phyloP scores from a whole-genome alignment of 345 rosid species.

The Barbarea vulgaris region DNA sequence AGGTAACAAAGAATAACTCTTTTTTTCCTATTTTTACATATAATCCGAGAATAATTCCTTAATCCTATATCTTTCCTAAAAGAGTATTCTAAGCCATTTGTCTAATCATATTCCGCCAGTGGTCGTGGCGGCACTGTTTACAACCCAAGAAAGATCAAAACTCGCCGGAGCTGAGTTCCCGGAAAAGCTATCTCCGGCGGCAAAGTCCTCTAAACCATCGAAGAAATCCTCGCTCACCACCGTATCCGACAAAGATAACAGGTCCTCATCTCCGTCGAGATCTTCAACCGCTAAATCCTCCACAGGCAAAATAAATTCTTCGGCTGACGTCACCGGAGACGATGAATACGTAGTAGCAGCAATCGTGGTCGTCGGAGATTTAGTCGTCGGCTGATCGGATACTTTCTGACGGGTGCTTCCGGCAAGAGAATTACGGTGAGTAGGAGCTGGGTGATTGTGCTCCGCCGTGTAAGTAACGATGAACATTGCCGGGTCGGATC shows the following conservation, averaged over 20 bases:
- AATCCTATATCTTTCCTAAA: slow-evolving; percentile 32
- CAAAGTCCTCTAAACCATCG: slow-evolving; percentile 70
- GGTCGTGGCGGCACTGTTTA: slow-evolving; percentile 47
- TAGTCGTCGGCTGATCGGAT: slow-evolving; percentile 38
- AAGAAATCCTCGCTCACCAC: slow-evolving; percentile 83
- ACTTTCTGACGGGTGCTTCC: slow-evolving; percentile 89
- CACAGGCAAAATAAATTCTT: slow-evolving; percentile 35
- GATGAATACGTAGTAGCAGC: slow-evolving; percentile 48
- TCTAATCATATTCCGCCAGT: slow-evolving; percentile 51
- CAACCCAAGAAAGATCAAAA: slow-evolving; percentile 59
- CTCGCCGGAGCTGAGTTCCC: slow-evolving; percentile 56
- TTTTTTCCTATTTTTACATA: slow-evolving; percentile 33
- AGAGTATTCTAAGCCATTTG: slow-evolving; percentile 33
- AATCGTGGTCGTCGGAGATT: slow-evolving; percentile 40
- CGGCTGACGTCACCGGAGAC: slow-evolving; percentile 64
- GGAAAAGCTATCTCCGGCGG: slow-evolving; percentile 50
- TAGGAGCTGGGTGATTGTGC: slow-evolving; percentile 92
- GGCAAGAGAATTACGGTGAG: slow-evolving; percentile 93
- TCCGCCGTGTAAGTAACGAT: slow-evolving; percentile 93
- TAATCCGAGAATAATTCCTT: slow-evolving; percentile 31
- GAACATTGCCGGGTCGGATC: slow-evolving; percentile 92
- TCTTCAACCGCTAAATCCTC: slow-evolving; percentile 57
- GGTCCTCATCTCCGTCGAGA: slow-evolving; percentile 61
- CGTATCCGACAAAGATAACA: slow-evolving; percentile 55
- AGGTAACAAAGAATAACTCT: slow-evolving; percentile 14